Percentiles rank a stretch among this genome's conserved stretches.
Evolutionary conservation across 192 early-diverging fungal species (phyloP).

Genomic region (Podila epicladia): DNA sequence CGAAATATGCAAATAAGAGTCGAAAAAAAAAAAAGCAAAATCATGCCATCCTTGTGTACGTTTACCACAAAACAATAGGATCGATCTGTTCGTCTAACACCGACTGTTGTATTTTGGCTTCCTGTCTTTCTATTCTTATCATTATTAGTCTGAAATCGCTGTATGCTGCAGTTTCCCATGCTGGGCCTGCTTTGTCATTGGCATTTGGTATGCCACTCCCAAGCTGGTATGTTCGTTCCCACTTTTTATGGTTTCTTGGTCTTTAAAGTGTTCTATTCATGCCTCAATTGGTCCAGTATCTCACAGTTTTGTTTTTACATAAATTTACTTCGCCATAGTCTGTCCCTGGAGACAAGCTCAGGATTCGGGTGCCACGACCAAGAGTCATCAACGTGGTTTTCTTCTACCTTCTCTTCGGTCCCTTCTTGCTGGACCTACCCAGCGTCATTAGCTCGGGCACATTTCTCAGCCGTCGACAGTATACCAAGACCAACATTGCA

Average conservation of each 20-base stretch:
- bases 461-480: slow-evolving; percentile 36
- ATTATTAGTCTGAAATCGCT: slow-evolving; percentile 37
- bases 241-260: not conserved
- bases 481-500: slow-evolving; percentile 40
- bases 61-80: not conserved
- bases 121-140: not conserved
- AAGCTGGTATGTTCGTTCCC: slow-evolving; percentile 30
- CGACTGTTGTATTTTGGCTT: not conserved
- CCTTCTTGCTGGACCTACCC: slow-evolving; percentile 40
- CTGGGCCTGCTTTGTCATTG: slow-evolving; percentile 51
- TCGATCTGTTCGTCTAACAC: too few species aligned
- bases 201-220: slow-evolving; percentile 48
- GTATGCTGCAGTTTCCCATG: slow-evolving; percentile 51
- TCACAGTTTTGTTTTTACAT: not conserved
- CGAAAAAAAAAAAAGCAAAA: not conserved
- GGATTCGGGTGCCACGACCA: slow-evolving; percentile 28
- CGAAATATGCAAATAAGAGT: not conserved
- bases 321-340: slow-evolving; percentile 7
- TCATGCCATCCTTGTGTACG: not conserved
- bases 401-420: slow-evolving; percentile 41
- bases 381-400: slow-evolving; percentile 36
- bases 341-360: slow-evolving; percentile 30
- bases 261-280: not conserved
- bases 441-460: slow-evolving; percentile 52
- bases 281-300: not conserved